Evolutionary conservation across 768 basidiomycete genomes (phyloP).

Genomic region (Tephrocybe rancida): DNA sequence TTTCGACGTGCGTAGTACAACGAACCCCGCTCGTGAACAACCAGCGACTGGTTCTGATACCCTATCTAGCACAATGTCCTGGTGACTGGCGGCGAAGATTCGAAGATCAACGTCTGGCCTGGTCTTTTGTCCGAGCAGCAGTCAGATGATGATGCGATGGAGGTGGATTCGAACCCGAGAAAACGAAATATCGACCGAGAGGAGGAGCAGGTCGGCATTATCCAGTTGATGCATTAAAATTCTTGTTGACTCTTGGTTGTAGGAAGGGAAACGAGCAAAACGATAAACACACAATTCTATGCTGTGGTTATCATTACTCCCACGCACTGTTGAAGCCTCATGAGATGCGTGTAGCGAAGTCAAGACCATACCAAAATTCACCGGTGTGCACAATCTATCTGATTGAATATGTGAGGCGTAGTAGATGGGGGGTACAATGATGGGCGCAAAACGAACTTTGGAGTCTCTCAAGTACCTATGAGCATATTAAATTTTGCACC

Average conservation of each 20-base stretch:
- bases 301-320: not conserved
- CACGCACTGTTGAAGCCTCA: not conserved
- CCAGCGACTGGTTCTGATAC: not conserved
- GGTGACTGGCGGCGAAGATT: slow-evolving; percentile 55
- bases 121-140: slow-evolving; percentile 10
- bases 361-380: too few species aligned
- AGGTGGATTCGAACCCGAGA: slow-evolving; percentile 24
- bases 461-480: too few species aligned
- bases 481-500: too few species aligned
- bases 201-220: slow-evolving; percentile 21
- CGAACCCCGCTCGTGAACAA: not conserved
- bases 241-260: not conserved
- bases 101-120: slow-evolving; percentile 46
- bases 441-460: too few species aligned
- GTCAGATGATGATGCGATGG: slow-evolving; percentile 22
- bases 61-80: slow-evolving; percentile 37
- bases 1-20: slow-evolving; percentile 39
- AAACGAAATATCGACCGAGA: slow-evolving; percentile 25
- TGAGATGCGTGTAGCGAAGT: too few species aligned
- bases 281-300: not conserved
- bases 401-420: too few species aligned
- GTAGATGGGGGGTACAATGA: too few species aligned
- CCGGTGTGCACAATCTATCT: too few species aligned
- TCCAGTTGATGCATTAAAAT: not conserved
- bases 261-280: slow-evolving; percentile 20